Percentiles rank a stretch among this genome's conserved stretches.
Conservation (phyloP, 2,329 filamentous ascomycete genomes). For the Huntiella moniliformis region DNA sequence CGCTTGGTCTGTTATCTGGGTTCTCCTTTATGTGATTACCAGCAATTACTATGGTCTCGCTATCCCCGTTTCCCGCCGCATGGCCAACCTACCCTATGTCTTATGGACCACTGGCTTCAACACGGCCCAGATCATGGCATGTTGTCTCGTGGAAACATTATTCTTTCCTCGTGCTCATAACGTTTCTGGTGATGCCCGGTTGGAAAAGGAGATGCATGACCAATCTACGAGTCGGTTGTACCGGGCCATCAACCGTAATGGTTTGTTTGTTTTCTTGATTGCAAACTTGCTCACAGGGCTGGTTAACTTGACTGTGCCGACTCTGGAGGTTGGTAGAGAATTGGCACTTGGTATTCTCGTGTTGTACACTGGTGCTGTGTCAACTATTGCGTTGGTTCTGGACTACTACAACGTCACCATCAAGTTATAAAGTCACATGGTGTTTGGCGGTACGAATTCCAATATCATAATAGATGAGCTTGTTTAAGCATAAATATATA, state of each 20-base stretch:
- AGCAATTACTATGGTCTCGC: slow-evolving; percentile 51
- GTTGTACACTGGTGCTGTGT: slow-evolving; percentile 49
- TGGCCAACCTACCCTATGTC: slow-evolving; percentile 87
- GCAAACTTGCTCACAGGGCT: slow-evolving; percentile 80
- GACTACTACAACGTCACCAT: slow-evolving; percentile 50
- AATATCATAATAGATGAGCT: not conserved
- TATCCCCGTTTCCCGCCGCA: slow-evolving; percentile 62
- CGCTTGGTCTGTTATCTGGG: slow-evolving; percentile 50
- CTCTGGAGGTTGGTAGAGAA: slow-evolving; percentile 48
- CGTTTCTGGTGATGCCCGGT: slow-evolving; percentile 18
- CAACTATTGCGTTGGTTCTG: slow-evolving; percentile 46
- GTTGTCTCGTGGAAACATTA: slow-evolving; percentile 56
- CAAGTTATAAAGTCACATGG: slow-evolving; percentile 34
- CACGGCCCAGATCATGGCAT: slow-evolving; percentile 58
- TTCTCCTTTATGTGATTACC: slow-evolving; percentile 50
- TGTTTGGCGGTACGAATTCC: not conserved
- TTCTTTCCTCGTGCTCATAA: slow-evolving; percentile 42
- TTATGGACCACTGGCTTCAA: slow-evolving; percentile 91
- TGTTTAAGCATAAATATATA: not conserved
- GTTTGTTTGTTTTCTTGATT: slow-evolving; percentile 64
- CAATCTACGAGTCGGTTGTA: slow-evolving; percentile 66
- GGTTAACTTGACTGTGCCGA: slow-evolving; percentile 74
- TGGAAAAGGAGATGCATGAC: slow-evolving; percentile 42
- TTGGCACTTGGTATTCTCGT: slow-evolving; percentile 57
- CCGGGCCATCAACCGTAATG: slow-evolving; percentile 72